phyloP scores from a whole-genome alignment of 306 rosid species.

The Pterocarpus santalinus region DNA sequence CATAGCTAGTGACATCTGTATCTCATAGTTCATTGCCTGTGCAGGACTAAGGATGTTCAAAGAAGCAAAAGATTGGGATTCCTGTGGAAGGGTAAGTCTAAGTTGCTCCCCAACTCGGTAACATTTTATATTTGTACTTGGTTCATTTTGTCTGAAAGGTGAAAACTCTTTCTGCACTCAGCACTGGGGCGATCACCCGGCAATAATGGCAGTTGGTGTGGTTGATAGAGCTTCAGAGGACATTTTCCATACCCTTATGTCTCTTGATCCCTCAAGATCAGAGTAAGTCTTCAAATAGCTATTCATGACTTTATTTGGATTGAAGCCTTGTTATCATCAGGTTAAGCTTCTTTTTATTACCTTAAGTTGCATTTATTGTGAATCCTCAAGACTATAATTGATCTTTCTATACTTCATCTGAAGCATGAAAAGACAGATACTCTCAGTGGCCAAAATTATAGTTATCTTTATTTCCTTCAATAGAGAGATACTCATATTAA shows the following conservation, averaged over 20 bases:
- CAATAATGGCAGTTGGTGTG: constrained; percentile 93
- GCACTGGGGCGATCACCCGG: constrained; percentile 90
- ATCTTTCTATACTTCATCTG: not conserved
- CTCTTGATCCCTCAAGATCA: constrained; percentile 86
- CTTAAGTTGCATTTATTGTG: not conserved
- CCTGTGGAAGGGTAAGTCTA: constrained; percentile 70
- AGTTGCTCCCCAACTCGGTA: constrained; percentile 39
- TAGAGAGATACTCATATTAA: not conserved
- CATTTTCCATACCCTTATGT: constrained; percentile 83
- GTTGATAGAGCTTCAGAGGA: constrained; percentile 87
- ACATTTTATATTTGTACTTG: constrained; percentile 1
- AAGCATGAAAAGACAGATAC: not conserved
- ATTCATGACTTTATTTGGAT: constrained; percentile 9
- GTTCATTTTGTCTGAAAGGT: not conserved
- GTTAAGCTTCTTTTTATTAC: not conserved
- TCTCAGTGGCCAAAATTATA: not conserved
- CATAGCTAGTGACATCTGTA: constrained; percentile 34
- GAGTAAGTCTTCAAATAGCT: constrained; percentile 65
- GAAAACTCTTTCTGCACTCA: constrained; percentile 44
- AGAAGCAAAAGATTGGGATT: constrained; percentile 81
- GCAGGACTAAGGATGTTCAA: constrained; percentile 88
- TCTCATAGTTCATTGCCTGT: constrained; percentile 39
- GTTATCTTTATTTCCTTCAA: not conserved
- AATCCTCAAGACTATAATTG: not conserved
- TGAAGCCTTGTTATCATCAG: not conserved